phyloP scores from a whole-genome alignment of 164 flowering plant genomes.

The Vitis vinifera region ASM3070453v1 NC_081814.1:793001-793500 shows the following conservation, averaged over 20 bases:
- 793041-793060: conserved; percentile 39
- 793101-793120: conserved; percentile 47
- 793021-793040: conserved; percentile 48
- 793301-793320: conserved; percentile 42
- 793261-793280: conserved; percentile 46
- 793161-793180: conserved; percentile 64
- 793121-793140: conserved; percentile 57
- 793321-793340: conserved; percentile 55
- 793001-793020: conserved; percentile 54
- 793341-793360: conserved; percentile 46
- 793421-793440: neutral
- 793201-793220: conserved; percentile 42
- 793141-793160: conserved; percentile 79
- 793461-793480: neutral
- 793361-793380: conserved; percentile 41
- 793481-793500: conserved; percentile 6
- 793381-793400: conserved; percentile 38
- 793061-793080: conserved; percentile 16
- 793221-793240: conserved; percentile 38
- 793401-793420: conserved; percentile 22
- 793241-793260: conserved; percentile 1
- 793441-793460: too few relatives aligned
- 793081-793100: conserved; percentile 36
- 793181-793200: conserved; percentile 56
- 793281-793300: conserved; percentile 42